Base-by-base conservation (phyloP, 108 stramenopile genomes). In the Skeletonema costatum region DNA sequence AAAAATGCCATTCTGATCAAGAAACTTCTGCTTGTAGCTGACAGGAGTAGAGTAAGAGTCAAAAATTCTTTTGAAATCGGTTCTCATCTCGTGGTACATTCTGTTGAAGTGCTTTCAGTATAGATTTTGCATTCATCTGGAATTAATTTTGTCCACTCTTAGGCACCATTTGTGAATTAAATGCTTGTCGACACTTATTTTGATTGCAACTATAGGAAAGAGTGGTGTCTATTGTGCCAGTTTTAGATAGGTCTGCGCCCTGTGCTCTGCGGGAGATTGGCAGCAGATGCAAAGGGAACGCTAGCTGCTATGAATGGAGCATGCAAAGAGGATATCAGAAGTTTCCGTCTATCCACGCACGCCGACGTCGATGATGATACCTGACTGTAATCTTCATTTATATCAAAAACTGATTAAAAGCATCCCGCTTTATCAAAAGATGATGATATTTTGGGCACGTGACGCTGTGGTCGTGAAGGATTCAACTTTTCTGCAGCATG, bases 1-100 rank as follows among this genome's bases (percentile, higher is more conserved):
- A 74, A 78, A 78, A 95, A 95, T 3, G 94, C 94, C 94, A 86
- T 95, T 95, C 44, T 88, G 85, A 80, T 95, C 92, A 21, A 92
- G 51, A 75, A 90, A 95, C 64, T 88, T 88, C 66, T 95, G 94
- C 48, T 95, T 95, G 85, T 95, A 95, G 32, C 85, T 86, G 35
- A 92, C 85, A 13, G 86, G 86, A 68, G 88, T 81, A 1, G 90
- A 91, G 71, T 91, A 95, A 31, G 83, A 86, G 75, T 95, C 94
- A 84, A 95, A 95, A 17, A 91, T 30, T 44, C 85, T 72, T 74
- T 95, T 95, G 75, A 95, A 92, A 32, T 38, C 60, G 13, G 13
- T 72, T 82, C 74, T 94, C 91, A 48, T 84, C 78, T 59, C 50
- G 67, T 10, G 91, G 93, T 56, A 91, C 76, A 12, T 31, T 4